Conservation (phyloP, 768 basidiomycete genomes). For the Suillus alpinus region DNA sequence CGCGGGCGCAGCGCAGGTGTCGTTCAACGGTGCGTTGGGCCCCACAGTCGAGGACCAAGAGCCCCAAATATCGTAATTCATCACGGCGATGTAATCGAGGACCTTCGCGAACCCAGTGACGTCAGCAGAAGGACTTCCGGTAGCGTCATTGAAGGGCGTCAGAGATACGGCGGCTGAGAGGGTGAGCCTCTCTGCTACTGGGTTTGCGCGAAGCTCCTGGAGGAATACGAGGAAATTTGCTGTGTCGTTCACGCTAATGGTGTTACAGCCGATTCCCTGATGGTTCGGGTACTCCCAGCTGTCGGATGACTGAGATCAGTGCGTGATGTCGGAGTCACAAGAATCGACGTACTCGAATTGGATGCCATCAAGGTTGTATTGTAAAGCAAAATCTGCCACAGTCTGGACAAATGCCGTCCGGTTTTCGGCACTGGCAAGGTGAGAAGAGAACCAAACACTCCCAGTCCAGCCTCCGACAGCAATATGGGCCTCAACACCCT, state of each 20-base stretch:
- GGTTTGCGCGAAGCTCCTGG: conserved; percentile 55
- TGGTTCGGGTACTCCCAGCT: conserved; percentile 87
- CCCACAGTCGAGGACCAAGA: conserved; percentile 55
- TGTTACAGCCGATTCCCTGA: conserved; percentile 71
- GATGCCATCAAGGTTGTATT: conserved; percentile 58
- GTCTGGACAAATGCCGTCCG: conserved; percentile 67
- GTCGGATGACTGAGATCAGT: conserved; percentile 3
- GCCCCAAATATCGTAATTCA: conserved; percentile 68
- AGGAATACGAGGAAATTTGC: conserved; percentile 79
- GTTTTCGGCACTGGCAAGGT: conserved; percentile 53
- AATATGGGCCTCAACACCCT: conserved; percentile 56
- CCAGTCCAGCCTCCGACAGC: conserved; percentile 76
- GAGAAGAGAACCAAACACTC: conserved; percentile 57
- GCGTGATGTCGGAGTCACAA: not conserved
- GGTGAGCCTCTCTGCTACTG: conserved; percentile 51
- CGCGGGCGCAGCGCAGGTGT: conserved; percentile 61
- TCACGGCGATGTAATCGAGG: conserved; percentile 62
- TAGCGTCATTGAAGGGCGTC: conserved; percentile 58
- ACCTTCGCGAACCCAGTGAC: conserved; percentile 70
- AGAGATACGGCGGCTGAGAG: conserved; percentile 70
- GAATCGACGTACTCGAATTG: conserved; percentile 28
- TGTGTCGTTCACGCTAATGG: conserved; percentile 53
- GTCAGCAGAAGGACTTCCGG: conserved; percentile 60
- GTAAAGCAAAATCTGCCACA: conserved; percentile 41
- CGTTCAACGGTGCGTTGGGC: conserved; percentile 78